Evolutionary conservation across 495 filamentous ascomycete species (phyloP).

Genomic region (Hypoxylon perforatum): DNA sequence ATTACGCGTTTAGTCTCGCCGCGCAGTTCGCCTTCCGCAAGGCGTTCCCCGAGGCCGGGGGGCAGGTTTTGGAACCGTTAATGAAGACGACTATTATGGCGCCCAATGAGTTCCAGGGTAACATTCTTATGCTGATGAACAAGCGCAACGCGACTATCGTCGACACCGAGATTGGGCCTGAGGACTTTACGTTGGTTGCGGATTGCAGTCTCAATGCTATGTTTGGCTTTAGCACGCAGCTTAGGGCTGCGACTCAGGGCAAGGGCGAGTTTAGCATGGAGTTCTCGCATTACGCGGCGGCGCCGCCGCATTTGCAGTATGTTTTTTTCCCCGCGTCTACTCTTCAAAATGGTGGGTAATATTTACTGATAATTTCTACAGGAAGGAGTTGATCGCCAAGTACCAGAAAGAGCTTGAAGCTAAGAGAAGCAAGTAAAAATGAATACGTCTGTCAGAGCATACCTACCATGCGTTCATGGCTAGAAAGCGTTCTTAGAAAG

Average conservation of each 20-base stretch:
- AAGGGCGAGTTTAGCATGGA: constrained; percentile 99
- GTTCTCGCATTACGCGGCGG: constrained; percentile 92
- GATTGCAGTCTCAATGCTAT: constrained; percentile 95
- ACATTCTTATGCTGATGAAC: constrained; percentile 92
- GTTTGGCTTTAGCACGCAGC: constrained; percentile 93
- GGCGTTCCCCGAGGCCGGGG: constrained; percentile 81
- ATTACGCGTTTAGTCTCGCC: constrained; percentile 97
- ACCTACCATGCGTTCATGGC: too few relatives aligned
- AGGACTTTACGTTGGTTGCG: constrained; percentile 94
- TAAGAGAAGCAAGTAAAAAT: constrained; percentile 62
- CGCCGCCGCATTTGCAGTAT: constrained; percentile 90
- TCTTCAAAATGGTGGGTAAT: not conserved
- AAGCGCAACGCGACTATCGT: constrained; percentile 95
- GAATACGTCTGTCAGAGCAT: too few relatives aligned
- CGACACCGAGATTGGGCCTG: constrained; percentile 92
- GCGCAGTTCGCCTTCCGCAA: constrained; percentile 98
- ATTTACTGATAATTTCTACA: constrained; percentile 45
- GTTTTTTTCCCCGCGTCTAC: constrained; percentile 45
- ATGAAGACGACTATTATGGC: constrained; percentile 99
- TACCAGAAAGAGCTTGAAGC: constrained; percentile 86
- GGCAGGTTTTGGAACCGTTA: constrained; percentile 88
- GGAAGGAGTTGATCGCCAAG: constrained; percentile 89
- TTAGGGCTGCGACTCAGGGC: constrained; percentile 94
- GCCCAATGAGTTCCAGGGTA: constrained; percentile 97
- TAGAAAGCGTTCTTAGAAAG: too few relatives aligned